Conservation (phyloP, 768 basidiomycete species). For the Tricholoma bakamatsutake region DNA sequence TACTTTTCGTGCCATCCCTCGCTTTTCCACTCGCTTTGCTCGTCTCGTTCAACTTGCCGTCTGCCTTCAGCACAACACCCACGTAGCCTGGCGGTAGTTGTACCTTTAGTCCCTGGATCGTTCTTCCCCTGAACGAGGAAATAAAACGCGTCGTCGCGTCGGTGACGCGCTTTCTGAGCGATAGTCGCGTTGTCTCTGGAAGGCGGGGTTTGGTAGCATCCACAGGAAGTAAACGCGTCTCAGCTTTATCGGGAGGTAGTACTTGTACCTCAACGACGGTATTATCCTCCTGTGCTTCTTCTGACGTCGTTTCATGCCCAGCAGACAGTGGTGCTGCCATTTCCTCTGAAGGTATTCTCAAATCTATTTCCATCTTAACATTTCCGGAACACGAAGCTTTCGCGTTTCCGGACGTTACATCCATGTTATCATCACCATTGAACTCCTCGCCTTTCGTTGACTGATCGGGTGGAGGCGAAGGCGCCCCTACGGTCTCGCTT, state of each 20-base stretch:
- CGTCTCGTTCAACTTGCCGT: conserved; percentile 12
- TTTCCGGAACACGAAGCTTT: background rate
- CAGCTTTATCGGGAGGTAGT: background rate
- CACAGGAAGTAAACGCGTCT: background rate
- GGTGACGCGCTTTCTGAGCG: conserved; percentile 17
- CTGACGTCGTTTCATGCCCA: background rate
- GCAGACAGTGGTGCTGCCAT: background rate
- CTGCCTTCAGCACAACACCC: conserved; percentile 53
- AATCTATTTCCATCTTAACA: background rate
- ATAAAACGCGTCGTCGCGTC: conserved; percentile 36
- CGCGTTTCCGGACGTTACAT: background rate
- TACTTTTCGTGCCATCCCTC: conserved; percentile 3
- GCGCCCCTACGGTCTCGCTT: conserved; percentile 24
- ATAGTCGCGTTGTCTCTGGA: background rate
- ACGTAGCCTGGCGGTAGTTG: conserved; percentile 60
- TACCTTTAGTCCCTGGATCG: conserved; percentile 60
- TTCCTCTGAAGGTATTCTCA: background rate
- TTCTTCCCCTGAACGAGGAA: conserved; percentile 73
- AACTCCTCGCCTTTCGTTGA: conserved; percentile 3
- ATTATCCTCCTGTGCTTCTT: background rate
- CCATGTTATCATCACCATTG: background rate
- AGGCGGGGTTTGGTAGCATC: background rate
- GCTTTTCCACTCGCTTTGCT: conserved; percentile 7
- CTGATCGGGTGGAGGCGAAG: conserved; percentile 6
- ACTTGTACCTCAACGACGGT: background rate